Evolutionary conservation across 352 stramenopile species (phyloP).

Genomic region (Blastocystis sp.): DNA sequence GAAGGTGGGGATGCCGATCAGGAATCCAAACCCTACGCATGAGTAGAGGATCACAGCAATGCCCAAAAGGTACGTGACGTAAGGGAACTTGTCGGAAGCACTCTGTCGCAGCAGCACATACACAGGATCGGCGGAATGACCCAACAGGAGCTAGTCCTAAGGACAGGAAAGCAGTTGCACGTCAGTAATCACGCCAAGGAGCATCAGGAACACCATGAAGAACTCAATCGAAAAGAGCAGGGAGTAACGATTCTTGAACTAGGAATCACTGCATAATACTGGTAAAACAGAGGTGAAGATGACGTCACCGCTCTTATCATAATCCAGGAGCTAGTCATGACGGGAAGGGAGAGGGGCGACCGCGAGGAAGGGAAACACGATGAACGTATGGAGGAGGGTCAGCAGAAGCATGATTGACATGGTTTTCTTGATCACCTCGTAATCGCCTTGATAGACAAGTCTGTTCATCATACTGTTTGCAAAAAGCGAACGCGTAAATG

Average conservation of each 20-base stretch:
- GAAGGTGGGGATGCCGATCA: conserved; percentile 35
- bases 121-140: background rate
- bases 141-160: conserved; percentile 1
- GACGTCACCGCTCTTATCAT: conserved; percentile 32
- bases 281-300: conserved; percentile 10
- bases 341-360: background rate
- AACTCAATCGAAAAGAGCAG: conserved; percentile 25
- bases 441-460: conserved; percentile 54
- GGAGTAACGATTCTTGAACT: conserved; percentile 53
- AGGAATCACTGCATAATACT: background rate
- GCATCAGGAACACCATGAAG: background rate
- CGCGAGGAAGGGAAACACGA: conserved; percentile 33
- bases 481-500: conserved; percentile 40
- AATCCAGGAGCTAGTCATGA: conserved; percentile 25
- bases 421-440: conserved; percentile 8
- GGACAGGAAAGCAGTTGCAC: background rate
- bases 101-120: background rate
- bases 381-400: conserved; percentile 22
- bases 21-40: background rate
- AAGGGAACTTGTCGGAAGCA: background rate
- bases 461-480: background rate
- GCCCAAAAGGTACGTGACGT: conserved; percentile 20
- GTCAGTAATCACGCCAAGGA: background rate
- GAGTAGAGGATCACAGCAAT: background rate
- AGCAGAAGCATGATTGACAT: conserved; percentile 54